phyloP scores from a whole-genome alignment of 2,329 filamentous ascomycete genomes.

The Botrytis galanthina region DNA sequence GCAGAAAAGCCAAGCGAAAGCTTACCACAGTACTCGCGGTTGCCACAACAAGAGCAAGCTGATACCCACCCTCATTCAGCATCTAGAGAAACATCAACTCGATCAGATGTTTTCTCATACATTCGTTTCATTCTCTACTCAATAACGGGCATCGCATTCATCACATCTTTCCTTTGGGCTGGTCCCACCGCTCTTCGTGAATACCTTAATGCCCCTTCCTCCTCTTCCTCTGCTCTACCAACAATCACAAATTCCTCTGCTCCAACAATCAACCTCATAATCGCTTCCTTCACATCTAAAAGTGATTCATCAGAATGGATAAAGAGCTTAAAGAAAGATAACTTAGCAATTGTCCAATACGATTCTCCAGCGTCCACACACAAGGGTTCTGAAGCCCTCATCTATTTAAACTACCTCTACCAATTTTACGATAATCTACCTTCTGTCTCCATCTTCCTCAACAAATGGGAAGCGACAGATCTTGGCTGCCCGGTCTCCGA shows the following conservation, averaged over 20 bases:
- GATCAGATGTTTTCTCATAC: neutral
- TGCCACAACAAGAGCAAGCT: conserved; percentile 1
- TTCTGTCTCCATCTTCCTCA: neutral
- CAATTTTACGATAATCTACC: neutral
- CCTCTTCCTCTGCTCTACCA: neutral
- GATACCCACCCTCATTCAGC: neutral
- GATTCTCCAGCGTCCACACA: too few relatives aligned
- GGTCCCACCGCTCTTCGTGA: neutral
- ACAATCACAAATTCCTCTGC: conserved; percentile 4
- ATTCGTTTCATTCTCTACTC: conserved; percentile 9
- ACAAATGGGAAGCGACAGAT: neutral
- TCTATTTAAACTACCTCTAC: conserved; percentile 4
- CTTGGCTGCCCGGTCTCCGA: neutral
- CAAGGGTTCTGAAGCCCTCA: neutral
- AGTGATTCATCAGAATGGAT: neutral
- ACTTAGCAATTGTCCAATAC: neutral
- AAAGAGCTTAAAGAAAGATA: neutral
- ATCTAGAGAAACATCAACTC: neutral
- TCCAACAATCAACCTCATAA: conserved; percentile 5
- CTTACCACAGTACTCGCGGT: neutral
- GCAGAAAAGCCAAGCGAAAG: neutral
- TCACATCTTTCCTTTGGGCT: conserved; percentile 10
- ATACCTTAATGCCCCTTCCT: conserved; percentile 1
- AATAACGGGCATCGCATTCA: conserved; percentile 2
- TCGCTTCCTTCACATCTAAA: neutral